Evolutionary conservation across 2,329 filamentous ascomycete species (phyloP).

Genomic region (Sclerotinia subarctica): DNA sequence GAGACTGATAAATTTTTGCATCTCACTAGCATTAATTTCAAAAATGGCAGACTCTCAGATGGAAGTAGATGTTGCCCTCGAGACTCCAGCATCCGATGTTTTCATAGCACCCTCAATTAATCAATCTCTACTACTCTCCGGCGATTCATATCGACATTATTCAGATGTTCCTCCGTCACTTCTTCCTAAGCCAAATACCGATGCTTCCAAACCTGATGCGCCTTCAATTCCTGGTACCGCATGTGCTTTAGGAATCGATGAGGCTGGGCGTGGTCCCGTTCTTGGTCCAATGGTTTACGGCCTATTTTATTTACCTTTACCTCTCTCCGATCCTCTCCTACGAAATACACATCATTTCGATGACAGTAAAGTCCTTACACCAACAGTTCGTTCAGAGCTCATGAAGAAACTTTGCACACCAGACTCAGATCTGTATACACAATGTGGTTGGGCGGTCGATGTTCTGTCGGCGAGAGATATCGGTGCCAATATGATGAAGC

Average conservation of each 20-base stretch:
- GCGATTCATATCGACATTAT: conserved; percentile 69
- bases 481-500: conserved; percentile 40
- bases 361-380: conserved; percentile 89
- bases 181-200: conserved; percentile 39
- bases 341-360: conserved; percentile 81
- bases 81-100: conserved; percentile 38
- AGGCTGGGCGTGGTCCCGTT: conserved; percentile 92
- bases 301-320: conserved; percentile 71
- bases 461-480: conserved; percentile 66
- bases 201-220: conserved; percentile 23
- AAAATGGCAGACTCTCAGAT: conserved; percentile 41
- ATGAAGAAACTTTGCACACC: conserved; percentile 67
- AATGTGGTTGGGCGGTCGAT: conserved; percentile 81
- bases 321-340: conserved; percentile 68
- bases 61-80: conserved; percentile 37
- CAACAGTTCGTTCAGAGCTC: conserved; percentile 71
- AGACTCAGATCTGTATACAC: conserved; percentile 53
- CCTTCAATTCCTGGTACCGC: conserved; percentile 46
- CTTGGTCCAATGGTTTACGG: conserved; percentile 76
- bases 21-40: not conserved
- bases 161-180: conserved; percentile 65
- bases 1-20: not conserved
- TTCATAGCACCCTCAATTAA: conserved; percentile 72
- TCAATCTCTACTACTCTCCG: conserved; percentile 53
- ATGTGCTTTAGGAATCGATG: conserved; percentile 85